These are phyloP conservation scores for Aspergillus quadrilineatus DNA, from an alignment of 2,329 filamentous ascomycete genomes.

Conservation along the genomic window DNA sequence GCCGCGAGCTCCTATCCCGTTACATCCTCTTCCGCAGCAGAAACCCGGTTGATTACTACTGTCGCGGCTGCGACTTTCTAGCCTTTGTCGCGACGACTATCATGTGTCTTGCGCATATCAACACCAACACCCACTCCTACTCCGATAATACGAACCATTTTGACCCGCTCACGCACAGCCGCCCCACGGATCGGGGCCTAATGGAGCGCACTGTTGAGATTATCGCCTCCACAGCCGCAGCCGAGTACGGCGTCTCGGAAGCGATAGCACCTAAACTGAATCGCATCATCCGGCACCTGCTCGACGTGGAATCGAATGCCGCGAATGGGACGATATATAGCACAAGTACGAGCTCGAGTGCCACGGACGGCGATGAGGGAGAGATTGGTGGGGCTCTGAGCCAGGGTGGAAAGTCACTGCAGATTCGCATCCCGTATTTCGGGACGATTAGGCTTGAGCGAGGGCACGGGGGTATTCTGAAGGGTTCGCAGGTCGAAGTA, in stretches of 20 bases:
- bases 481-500: not conserved
- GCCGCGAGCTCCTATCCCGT: constrained; percentile 51
- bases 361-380: not conserved
- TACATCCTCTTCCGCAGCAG: constrained; percentile 51
- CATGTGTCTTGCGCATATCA: constrained; percentile 52
- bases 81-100: constrained; percentile 44
- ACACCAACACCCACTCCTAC: constrained; percentile 26
- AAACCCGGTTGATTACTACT: constrained; percentile 41
- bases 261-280: constrained; percentile 3
- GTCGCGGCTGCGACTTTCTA: constrained; percentile 54
- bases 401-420: not conserved
- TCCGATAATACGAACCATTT: not conserved
- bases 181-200: constrained; percentile 41
- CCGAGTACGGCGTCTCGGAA: not conserved
- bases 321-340: constrained; percentile 23
- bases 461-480: not conserved
- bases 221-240: constrained; percentile 23
- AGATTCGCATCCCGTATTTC: constrained; percentile 10
- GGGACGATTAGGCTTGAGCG: constrained; percentile 12
- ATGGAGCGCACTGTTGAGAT: constrained; percentile 40
- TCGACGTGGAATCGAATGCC: constrained; percentile 41
- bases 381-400: not conserved
- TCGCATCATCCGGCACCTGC: constrained; percentile 35
- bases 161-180: constrained; percentile 2
- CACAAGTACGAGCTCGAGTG: constrained; percentile 1